Percentiles rank a stretch among this genome's conserved stretches.
These are phyloP conservation scores for Ostreobium quekettii DNA, from an alignment of 139 green algal species.

Conservation along the genomic window DNA sequence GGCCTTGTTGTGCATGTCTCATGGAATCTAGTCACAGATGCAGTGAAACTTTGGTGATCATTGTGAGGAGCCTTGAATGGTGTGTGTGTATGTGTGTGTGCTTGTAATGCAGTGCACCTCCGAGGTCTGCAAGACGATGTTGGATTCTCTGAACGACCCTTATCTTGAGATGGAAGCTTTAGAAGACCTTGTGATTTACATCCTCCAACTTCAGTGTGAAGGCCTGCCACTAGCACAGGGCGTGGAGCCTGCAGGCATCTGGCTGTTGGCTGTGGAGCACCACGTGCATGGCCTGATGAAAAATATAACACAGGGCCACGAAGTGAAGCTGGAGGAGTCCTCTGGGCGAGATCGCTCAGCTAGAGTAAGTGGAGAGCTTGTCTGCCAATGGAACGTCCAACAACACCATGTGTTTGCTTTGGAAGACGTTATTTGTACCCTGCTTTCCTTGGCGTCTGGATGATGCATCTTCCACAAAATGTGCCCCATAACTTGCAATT, in stretches of 20 bases:
- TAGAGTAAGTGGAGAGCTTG: neutral
- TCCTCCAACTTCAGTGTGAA: neutral
- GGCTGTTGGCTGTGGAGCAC: neutral
- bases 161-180: neutral
- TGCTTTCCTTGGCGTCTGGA: no score
- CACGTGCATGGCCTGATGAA: neutral
- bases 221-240: neutral
- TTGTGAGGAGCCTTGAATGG: neutral
- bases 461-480: no score
- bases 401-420: neutral
- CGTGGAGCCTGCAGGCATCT: neutral
- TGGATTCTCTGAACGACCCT: neutral
- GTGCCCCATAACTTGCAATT: no score
- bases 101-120: neutral
- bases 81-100: no score
- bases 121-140: conserved; percentile 1
- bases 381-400: neutral
- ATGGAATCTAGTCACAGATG: neutral
- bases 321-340: neutral
- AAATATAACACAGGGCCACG: neutral
- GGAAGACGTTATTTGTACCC: neutral
- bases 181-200: neutral
- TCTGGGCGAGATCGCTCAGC: neutral
- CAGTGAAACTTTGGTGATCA: neutral
- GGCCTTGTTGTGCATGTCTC: no score